Percentiles rank a stretch among this genome's conserved stretches.
phyloP scores from a whole-genome alignment of 2,329 filamentous ascomycete species.

The Diaporthe australafricana region DNA sequence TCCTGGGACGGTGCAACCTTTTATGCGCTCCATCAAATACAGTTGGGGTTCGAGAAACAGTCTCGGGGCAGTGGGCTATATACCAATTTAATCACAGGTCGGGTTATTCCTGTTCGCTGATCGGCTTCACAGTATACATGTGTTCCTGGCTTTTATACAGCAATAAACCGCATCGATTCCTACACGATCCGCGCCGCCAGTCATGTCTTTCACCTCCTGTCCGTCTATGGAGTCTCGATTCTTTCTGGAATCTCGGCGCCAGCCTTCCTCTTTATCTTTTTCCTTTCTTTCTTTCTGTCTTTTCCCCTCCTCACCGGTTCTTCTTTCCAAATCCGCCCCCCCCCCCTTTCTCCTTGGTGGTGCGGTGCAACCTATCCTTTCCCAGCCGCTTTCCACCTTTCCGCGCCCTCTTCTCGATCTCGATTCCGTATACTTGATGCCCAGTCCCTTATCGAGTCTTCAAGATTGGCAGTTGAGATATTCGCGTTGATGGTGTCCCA shows the following conservation, averaged over 20 bases:
- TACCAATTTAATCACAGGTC: constrained; percentile 27
- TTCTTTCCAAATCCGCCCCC: no score
- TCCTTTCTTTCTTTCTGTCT: no score
- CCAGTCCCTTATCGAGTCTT: not conserved
- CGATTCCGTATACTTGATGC: no score
- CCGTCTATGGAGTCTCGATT: not conserved
- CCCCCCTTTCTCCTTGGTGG: not conserved
- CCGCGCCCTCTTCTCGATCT: not conserved
- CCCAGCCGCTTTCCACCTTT: not conserved
- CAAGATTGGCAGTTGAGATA: not conserved
- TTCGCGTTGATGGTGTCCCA: not conserved
- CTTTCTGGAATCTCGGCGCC: not conserved
- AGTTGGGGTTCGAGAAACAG: constrained; percentile 26
- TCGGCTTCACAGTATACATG: not conserved
- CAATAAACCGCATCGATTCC: not conserved
- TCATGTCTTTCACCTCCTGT: not conserved
- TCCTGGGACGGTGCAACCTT: constrained; percentile 29
- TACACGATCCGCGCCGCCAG: not conserved
- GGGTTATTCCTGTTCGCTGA: constrained; percentile 1
- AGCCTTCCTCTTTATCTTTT: not conserved
- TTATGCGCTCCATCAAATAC: constrained; percentile 25
- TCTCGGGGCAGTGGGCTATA: constrained; percentile 26
- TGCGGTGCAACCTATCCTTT: not conserved
- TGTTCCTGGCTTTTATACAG: not conserved
- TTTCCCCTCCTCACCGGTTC: no score